Conservation (phyloP, 495 filamentous ascomycete species). For the Hamigera avellanea region DNA sequence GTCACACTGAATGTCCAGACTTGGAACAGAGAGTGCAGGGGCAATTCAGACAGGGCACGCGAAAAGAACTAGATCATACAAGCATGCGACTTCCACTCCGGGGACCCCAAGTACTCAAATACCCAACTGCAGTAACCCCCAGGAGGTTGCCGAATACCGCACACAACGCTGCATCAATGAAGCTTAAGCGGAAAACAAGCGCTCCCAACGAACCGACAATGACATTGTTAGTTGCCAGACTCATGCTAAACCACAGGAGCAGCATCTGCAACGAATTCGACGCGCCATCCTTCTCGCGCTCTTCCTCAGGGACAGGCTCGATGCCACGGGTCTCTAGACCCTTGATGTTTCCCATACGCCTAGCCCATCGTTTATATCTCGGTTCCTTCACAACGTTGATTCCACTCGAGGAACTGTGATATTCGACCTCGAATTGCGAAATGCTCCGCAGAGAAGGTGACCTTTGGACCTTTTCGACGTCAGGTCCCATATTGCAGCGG, state of each 20-base stretch:
- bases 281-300: conserved; percentile 22
- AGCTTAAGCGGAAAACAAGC: conserved; percentile 49
- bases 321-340: conserved; percentile 53
- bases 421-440: conserved; percentile 10
- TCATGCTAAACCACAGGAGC: conserved; percentile 64
- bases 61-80: conserved; percentile 22
- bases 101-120: conserved; percentile 66
- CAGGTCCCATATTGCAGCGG: conserved; percentile 5
- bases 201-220: conserved; percentile 59
- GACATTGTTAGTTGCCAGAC: conserved; percentile 61
- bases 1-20: neutral
- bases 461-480: conserved; percentile 13
- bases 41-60: neutral
- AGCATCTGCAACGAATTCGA: conserved; percentile 46
- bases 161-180: conserved; percentile 52
- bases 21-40: neutral
- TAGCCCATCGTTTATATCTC: neutral
- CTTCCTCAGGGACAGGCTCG: conserved; percentile 47
- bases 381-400: too few species aligned
- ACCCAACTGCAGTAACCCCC: conserved; percentile 50
- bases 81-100: conserved; percentile 60
- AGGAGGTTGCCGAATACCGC: conserved; percentile 50
- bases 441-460: conserved; percentile 9
- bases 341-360: neutral
- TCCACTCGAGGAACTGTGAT: neutral